Evolutionary conservation across 208 protist species (phyloP), one percentile per base, ranked within the genome.

Genomic region (Acanthamoeba castellanii): DNA sequence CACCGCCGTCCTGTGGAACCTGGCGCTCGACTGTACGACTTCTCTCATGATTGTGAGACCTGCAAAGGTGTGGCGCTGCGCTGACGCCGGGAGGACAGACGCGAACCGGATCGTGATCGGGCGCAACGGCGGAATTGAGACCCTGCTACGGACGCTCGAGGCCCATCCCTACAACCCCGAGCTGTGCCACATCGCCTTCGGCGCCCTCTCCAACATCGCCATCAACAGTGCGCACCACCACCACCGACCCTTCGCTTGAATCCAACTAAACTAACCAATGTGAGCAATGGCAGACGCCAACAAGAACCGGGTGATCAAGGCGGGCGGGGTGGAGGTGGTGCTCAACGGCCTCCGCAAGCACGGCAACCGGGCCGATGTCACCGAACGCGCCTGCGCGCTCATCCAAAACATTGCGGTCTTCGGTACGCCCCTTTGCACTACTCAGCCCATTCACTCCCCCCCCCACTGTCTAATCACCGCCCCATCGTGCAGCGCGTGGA

Each of bases 171-270:
- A 74, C 66, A 74, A 74, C 25, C n/a, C 30, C n/a, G 66, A 74
- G 20, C 66, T 74, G 66, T 74, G 66, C 30, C 66, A 74, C 66
- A 74, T 74, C 66, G 66, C 2, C 66, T 74, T 74, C 27, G 66
- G 66, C 22, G 66, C 66, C n/a, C 66, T 74, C 25, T 74, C 66
- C 30, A 74, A 74, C 66, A 37, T 74, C n/a, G 66, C 66, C 22
- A n/a, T 74, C n/a, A 74, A 30, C 66, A 25, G 66, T 74, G 11
- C 20, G 20, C 20, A 0, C 27, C 3, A 18, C 27, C 8, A 30
- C 66, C 27, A 30, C 27, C 27, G 7, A 8, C 13, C 8, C 27
- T 7, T 74, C 7, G 20, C 13, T 30, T 22, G 27, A 30, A 74
- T 74, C 13, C 8, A n/a, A 30, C 27, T 22, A n/a, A 5, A 11